Base-by-base conservation (phyloP, 345 rosid genomes). In the Limnanthes douglasii region DNA sequence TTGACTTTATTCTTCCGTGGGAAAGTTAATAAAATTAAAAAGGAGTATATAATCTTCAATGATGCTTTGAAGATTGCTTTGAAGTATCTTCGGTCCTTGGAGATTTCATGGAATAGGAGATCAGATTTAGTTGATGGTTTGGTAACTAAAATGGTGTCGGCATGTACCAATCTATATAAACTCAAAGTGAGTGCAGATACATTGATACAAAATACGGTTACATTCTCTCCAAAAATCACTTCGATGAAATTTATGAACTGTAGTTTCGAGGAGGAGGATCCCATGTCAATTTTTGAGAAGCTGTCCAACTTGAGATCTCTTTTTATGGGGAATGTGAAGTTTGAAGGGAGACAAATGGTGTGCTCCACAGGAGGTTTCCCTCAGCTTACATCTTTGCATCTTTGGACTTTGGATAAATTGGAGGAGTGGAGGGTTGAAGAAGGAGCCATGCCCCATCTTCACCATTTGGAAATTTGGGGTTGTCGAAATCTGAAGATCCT, bases 201-300 rank as follows among this genome's bases (percentile, higher is more conserved):
- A n/a, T n/a, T n/a, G n/a, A n/a, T n/a, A n/a, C n/a, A n/a, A n/a
- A n/a, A n/a, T n/a, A n/a, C n/a, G n/a, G n/a, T n/a, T n/a, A n/a
- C n/a, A n/a, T n/a, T n/a, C n/a, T n/a, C n/a, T n/a, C n/a, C n/a
- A n/a, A n/a, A n/a, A n/a, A n/a, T n/a, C n/a, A n/a, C n/a, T n/a
- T n/a, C n/a, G n/a, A n/a, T n/a, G n/a, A n/a, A n/a, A n/a, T n/a
- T n/a, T n/a, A n/a, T n/a, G n/a, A n/a, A n/a, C n/a, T n/a, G n/a
- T n/a, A n/a, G n/a, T n/a, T n/a, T n/a, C n/a, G n/a, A n/a, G 16
- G 3, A n/a, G n/a, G 71, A 60, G 23, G 73, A 66, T 17, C 73
- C 77, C 7, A 63, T 69, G 46, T 46, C 45, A 21, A 56, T 50
- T 11, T 40, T 69, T 12, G 70, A 61, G 49, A 64, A 43, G 56